Base-by-base conservation (phyloP, 345 rosid genomes). In the Ricinus communis region DNA sequence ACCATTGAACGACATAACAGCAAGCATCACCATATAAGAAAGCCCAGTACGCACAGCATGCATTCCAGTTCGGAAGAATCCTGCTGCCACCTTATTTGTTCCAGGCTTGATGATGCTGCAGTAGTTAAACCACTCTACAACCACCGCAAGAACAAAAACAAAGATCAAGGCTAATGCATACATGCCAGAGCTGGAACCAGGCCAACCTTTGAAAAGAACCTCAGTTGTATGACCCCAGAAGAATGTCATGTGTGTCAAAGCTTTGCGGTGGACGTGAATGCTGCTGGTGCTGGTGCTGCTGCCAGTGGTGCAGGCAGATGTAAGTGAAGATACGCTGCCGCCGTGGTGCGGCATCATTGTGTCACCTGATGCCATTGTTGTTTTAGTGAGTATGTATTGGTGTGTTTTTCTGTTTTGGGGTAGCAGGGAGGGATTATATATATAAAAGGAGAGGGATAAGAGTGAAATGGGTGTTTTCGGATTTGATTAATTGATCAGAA, bases 1-100 rank as follows among this genome's bases (percentile, higher is more conserved):
- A 3, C 93, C 98, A 1, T 93, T 93, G 50, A 81, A 90, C 2
- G 97, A 90, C 82, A 91, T 84, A n/a, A 93, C 85, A 1, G 98
- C 87, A 0, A 93, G 85, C 74, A 89, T 82, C 54, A 93, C 97
- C 85, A 93, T 82, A 69, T 90, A 93, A 57, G 78, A 71, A 53
- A 90, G 46, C 15, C 92, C 91, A 0, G 82, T 22, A 62, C 89
- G 87, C 62, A 93, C 80, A 0, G 74, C 73, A 43, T 83, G 77
- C 81, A 86, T 55, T 68, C 77, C 98, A 0, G 90, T 81, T 68
- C 78, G 75, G 50, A 88, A 86, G 36, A 86, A 68, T 47, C 91
- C 86, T 1, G 81, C 70, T 0, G 90, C 91, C 14, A 83, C 74
- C 49, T 80, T 81, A 66, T 80, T 82, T 1, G 93, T 81, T 0